Evolutionary conservation across 1,284 basidiomycete genomes (phyloP).

Genomic region (Anthracocystis setariae): DNA sequence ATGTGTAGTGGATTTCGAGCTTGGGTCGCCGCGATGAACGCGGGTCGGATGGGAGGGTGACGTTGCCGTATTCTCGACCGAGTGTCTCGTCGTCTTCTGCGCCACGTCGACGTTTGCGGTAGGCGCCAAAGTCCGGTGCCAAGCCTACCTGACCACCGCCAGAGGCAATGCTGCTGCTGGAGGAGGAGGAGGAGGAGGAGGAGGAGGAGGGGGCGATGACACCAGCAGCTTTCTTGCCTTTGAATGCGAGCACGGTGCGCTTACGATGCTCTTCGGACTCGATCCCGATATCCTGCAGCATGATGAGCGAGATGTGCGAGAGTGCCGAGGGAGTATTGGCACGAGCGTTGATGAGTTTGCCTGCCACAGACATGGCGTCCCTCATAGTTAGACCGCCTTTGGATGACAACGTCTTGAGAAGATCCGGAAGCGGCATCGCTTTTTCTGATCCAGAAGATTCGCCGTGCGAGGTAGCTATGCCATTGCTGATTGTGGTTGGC

Average conservation of each 20-base stretch:
- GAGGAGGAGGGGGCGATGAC: conserved; percentile 14
- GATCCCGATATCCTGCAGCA: conserved; percentile 53
- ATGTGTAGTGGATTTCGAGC: conserved; percentile 41
- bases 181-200: neutral
- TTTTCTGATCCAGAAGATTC: conserved; percentile 4
- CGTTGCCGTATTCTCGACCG: conserved; percentile 54
- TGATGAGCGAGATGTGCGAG: conserved; percentile 39
- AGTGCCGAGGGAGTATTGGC: conserved; percentile 44
- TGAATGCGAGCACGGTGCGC: conserved; percentile 51
- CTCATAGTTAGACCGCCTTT: conserved; percentile 48
- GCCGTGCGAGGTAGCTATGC: neutral
- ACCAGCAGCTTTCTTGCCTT: conserved; percentile 48
- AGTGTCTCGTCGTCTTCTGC: conserved; percentile 50
- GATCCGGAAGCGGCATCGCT: conserved; percentile 39
- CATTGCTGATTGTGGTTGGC: neutral
- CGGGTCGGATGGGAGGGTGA: conserved; percentile 19
- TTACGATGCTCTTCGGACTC: conserved; percentile 48
- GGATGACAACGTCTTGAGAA: conserved; percentile 44
- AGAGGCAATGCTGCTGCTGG: neutral
- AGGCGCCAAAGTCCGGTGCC: conserved; percentile 32
- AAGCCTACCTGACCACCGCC: conserved; percentile 9
- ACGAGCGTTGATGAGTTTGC: conserved; percentile 54
- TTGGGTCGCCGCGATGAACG: conserved; percentile 12
- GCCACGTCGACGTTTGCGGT: conserved; percentile 20
- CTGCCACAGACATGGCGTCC: conserved; percentile 55